Evolutionary conservation across 1,284 basidiomycete genomes (phyloP).

Genomic region (Peniophora sp.): DNA sequence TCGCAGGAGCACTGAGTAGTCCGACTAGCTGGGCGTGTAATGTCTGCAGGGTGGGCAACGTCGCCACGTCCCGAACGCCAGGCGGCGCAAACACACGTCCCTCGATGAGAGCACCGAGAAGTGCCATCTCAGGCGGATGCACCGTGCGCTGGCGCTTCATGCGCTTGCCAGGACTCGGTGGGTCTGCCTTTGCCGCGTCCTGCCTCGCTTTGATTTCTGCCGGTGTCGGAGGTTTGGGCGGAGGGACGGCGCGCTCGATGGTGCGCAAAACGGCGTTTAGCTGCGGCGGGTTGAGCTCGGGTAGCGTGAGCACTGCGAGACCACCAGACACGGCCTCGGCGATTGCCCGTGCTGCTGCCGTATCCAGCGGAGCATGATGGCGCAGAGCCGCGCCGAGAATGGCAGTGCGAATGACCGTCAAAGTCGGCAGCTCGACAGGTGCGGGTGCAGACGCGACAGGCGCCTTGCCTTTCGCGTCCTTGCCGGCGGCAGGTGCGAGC

Average conservation of each 20-base stretch:
- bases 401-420: constrained; percentile 61
- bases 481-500: constrained; percentile 13
- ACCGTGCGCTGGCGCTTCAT: constrained; percentile 46
- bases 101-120: constrained; percentile 74
- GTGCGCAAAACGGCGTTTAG: constrained; percentile 57
- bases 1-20: constrained; percentile 60
- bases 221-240: constrained; percentile 42
- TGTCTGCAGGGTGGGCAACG: constrained; percentile 63
- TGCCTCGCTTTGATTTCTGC: constrained; percentile 38
- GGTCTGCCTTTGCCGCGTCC: constrained; percentile 43
- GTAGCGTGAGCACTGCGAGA: constrained; percentile 61
- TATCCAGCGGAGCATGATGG: constrained; percentile 44
- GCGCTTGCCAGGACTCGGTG: constrained; percentile 56
- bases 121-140: constrained; percentile 51
- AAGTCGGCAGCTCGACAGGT: constrained; percentile 31
- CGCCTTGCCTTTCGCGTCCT: too few relatives aligned
- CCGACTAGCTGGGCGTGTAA: constrained; percentile 71
- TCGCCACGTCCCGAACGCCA: constrained; percentile 52
- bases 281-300: constrained; percentile 63
- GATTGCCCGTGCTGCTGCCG: constrained; percentile 38
- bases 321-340: constrained; percentile 47
- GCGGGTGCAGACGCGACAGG: constrained; percentile 27
- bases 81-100: constrained; percentile 55
- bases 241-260: constrained; percentile 62
- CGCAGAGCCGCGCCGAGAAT: constrained; percentile 69